phyloP scores from a whole-genome alignment of 2,329 filamentous ascomycete species.

The Cladosporium sp. region DNA sequence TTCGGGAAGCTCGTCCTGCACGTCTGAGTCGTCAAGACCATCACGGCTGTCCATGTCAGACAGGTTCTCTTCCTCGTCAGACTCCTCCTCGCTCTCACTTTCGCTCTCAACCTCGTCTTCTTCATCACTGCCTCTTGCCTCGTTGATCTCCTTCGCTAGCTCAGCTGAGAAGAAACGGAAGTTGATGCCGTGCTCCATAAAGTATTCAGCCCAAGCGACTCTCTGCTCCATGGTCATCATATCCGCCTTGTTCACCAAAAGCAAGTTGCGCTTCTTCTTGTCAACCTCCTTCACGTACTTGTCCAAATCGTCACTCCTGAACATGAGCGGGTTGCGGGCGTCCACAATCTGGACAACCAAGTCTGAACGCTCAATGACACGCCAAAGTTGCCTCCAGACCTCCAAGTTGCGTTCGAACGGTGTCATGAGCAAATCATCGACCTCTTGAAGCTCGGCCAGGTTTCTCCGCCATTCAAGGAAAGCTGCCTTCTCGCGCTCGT shows the following conservation, averaged over 20 bases:
- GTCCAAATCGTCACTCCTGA: slow-evolving; percentile 91
- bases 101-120: slow-evolving; percentile 45
- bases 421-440: slow-evolving; percentile 92
- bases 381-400: slow-evolving; percentile 97
- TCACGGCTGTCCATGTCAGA: slow-evolving; percentile 44
- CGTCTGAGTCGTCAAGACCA: slow-evolving; percentile 39
- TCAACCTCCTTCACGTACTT: slow-evolving; percentile 93
- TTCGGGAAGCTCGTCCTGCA: slow-evolving; percentile 44
- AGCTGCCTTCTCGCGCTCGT: slow-evolving; percentile 74
- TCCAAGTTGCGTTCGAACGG: slow-evolving; percentile 97
- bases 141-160: slow-evolving; percentile 85
- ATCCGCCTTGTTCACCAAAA: slow-evolving; percentile 97
- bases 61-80: slow-evolving; percentile 32
- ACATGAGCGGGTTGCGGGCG: slow-evolving; percentile 89
- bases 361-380: slow-evolving; percentile 95
- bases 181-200: slow-evolving; percentile 76
- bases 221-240: slow-evolving; percentile 94
- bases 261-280: slow-evolving; percentile 80
- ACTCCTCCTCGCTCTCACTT: slow-evolving; percentile 30
- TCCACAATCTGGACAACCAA: slow-evolving; percentile 98
- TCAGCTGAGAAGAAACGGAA: slow-evolving; percentile 97
- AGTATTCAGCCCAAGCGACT: slow-evolving; percentile 81
- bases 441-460: slow-evolving; percentile 89
- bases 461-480: slow-evolving; percentile 88
- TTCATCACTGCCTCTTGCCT: slow-evolving; percentile 63